Evolutionary conservation across 768 basidiomycete species (phyloP).

Genomic region (Cystofilobasidium macerans): DNA sequence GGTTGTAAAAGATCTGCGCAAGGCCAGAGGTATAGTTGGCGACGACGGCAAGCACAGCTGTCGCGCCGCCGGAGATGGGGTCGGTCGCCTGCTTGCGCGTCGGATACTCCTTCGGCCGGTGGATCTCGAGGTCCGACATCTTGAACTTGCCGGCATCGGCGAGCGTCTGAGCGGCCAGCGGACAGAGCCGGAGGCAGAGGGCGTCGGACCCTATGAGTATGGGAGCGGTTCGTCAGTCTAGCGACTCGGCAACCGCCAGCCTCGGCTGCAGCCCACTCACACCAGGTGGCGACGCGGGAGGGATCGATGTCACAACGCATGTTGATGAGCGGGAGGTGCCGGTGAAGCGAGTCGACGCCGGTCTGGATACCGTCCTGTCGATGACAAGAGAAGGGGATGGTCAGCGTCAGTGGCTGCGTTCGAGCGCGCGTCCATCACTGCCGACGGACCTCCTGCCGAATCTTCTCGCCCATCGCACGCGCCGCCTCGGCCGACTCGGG

Average conservation of each 20-base stretch:
- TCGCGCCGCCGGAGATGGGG: conserved; percentile 43
- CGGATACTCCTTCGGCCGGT: conserved; percentile 41
- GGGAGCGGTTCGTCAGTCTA: too few species aligned
- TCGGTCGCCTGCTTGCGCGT: conserved; percentile 41
- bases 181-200: conserved; percentile 48
- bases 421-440: not conserved
- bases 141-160: conserved; percentile 44
- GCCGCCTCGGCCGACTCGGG: conserved; percentile 47
- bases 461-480: conserved; percentile 45
- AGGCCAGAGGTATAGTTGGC: conserved; percentile 35
- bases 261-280: conserved; percentile 33
- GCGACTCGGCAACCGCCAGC: not conserved
- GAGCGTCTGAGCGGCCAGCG: conserved; percentile 48
- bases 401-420: not conserved
- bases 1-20: conserved; percentile 45
- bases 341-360: conserved; percentile 51
- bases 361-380: conserved; percentile 44
- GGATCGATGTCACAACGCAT: conserved; percentile 54
- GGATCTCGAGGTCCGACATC: conserved; percentile 43
- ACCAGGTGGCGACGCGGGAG: conserved; percentile 49
- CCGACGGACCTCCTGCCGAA: conserved; percentile 44
- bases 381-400: not conserved
- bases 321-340: conserved; percentile 50
- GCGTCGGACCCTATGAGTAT: conserved; percentile 11
- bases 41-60: conserved; percentile 42